A percentile compares a stretch with the other conserved stretches of the same genome.
Evolutionary conservation across 148 eudicot genomes (phyloP).

Genomic region (Rheum nobile): DNA sequence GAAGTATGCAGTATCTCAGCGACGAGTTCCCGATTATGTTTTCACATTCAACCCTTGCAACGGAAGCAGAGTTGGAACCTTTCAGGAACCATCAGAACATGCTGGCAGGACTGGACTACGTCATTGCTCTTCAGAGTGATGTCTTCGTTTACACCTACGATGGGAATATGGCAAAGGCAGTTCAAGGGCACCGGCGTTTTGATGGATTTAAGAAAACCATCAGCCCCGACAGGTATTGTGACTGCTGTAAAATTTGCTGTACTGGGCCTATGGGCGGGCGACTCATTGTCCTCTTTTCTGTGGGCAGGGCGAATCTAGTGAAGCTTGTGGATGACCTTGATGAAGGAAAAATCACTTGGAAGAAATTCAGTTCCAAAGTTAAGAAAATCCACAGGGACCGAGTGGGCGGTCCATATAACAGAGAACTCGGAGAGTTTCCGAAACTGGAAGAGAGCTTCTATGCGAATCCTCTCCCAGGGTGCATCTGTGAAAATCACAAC

Average conservation of each 20-base stretch:
- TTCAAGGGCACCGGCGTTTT: slow-evolving; percentile 90
- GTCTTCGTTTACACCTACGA: slow-evolving; percentile 88
- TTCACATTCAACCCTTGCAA: slow-evolving; percentile 70
- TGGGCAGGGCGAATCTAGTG: slow-evolving; percentile 76
- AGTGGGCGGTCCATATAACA: slow-evolving; percentile 58
- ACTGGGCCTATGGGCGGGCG: background rate
- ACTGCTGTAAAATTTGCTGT: too few species aligned
- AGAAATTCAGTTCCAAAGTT: slow-evolving; percentile 63
- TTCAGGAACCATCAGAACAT: slow-evolving; percentile 83
- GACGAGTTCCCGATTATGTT: slow-evolving; percentile 68
- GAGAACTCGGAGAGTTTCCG: slow-evolving; percentile 81
- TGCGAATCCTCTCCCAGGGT: slow-evolving; percentile 92
- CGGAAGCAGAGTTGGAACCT: slow-evolving; percentile 61
- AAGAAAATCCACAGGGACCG: slow-evolving; percentile 66
- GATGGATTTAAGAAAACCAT: slow-evolving; percentile 86
- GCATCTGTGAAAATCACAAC: slow-evolving; percentile 49
- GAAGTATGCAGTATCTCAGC: slow-evolving; percentile 62
- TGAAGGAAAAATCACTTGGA: slow-evolving; percentile 62
- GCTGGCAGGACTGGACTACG: slow-evolving; percentile 94
- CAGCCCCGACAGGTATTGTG: slow-evolving; percentile 90
- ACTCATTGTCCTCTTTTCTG: background rate
- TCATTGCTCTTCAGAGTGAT: slow-evolving; percentile 82
- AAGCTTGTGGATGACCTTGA: slow-evolving; percentile 69
- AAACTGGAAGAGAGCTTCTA: slow-evolving; percentile 94
- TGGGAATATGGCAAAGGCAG: slow-evolving; percentile 99